These are phyloP conservation scores for Aspergillus niger DNA, from an alignment of 2,329 filamentous ascomycete genomes.

Conservation along the genomic window DNA sequence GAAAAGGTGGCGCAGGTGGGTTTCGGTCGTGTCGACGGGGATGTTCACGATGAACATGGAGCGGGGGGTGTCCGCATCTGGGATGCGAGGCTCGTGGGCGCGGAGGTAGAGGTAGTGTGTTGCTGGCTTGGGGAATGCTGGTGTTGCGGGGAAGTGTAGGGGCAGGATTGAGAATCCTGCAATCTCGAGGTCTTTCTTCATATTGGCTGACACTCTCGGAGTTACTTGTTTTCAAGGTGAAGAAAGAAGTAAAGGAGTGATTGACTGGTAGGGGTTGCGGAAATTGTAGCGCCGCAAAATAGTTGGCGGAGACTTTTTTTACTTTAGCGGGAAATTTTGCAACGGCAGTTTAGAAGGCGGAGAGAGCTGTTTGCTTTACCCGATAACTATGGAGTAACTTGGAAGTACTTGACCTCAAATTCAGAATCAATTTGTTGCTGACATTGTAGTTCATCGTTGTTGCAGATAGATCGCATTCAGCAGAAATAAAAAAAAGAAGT, in stretches of 20 bases:
- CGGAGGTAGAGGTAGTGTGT: constrained; percentile 87
- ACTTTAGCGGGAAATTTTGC: constrained; percentile 17
- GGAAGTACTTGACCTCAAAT: not conserved
- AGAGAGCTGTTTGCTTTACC: constrained; percentile 4
- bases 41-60: constrained; percentile 91
- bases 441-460: not conserved
- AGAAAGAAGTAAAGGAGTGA: not conserved
- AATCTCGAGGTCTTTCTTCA: constrained; percentile 47
- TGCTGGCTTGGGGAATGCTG: constrained; percentile 63
- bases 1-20: constrained; percentile 76
- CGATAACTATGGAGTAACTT: too few species aligned
- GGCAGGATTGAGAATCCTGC: constrained; percentile 70
- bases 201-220: constrained; percentile 23
- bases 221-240: not conserved
- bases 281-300: not conserved
- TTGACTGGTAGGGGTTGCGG: not conserved
- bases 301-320: constrained; percentile 9
- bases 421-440: not conserved
- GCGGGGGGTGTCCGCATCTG: constrained; percentile 71
- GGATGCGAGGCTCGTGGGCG: constrained; percentile 76
- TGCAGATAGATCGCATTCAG: not conserved
- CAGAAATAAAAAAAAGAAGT: not conserved
- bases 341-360: constrained; percentile 18
- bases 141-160: constrained; percentile 64
- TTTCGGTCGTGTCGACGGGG: constrained; percentile 78